Percentiles rank a stretch among this genome's conserved stretches.
Conservation (phyloP, 805 yeast species). For the Tetrapisispora phaffii region DNA sequence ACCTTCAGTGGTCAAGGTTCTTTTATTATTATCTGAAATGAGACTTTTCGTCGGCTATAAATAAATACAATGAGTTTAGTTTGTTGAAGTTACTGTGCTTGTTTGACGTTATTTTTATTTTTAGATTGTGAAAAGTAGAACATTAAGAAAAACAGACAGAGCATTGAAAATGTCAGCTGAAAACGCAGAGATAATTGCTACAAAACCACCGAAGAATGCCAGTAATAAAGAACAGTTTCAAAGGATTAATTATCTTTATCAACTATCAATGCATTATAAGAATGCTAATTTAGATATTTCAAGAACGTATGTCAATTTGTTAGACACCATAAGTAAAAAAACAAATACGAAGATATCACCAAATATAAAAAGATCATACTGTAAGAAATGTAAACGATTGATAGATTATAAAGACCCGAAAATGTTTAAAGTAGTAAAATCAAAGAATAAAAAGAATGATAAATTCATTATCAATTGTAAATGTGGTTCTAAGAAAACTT, state of each 20-base stretch:
- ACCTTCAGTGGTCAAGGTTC: too few relatives aligned
- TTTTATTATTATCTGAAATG: too few relatives aligned
- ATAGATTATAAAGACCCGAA: constrained; percentile 16
- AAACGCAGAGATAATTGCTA: constrained; percentile 16
- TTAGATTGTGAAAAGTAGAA: too few relatives aligned
- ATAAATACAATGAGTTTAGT: too few relatives aligned
- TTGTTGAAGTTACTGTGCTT: too few relatives aligned
- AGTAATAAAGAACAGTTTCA: constrained; percentile 51
- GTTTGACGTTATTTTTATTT: too few relatives aligned
- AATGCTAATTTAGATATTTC: constrained; percentile 33
- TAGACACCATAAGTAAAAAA: constrained; percentile 56
- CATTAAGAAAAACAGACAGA: not conserved
- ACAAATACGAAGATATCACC: constrained; percentile 59
- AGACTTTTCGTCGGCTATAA: too few relatives aligned
- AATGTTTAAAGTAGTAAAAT: constrained; percentile 12
- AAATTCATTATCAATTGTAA: constrained; percentile 40
- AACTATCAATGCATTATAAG: constrained; percentile 36
- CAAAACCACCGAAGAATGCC: constrained; percentile 31
- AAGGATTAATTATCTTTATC: constrained; percentile 50
- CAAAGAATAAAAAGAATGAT: constrained; percentile 33
- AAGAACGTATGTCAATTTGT: constrained; percentile 42
- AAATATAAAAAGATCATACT: constrained; percentile 51
- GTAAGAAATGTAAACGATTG: constrained; percentile 54
- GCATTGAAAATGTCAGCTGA: constrained; percentile 1
- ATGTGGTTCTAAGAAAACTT: constrained; percentile 47